Conservation (phyloP, 2,329 filamentous ascomycete genomes). For the Apiospora aurea region DNA sequence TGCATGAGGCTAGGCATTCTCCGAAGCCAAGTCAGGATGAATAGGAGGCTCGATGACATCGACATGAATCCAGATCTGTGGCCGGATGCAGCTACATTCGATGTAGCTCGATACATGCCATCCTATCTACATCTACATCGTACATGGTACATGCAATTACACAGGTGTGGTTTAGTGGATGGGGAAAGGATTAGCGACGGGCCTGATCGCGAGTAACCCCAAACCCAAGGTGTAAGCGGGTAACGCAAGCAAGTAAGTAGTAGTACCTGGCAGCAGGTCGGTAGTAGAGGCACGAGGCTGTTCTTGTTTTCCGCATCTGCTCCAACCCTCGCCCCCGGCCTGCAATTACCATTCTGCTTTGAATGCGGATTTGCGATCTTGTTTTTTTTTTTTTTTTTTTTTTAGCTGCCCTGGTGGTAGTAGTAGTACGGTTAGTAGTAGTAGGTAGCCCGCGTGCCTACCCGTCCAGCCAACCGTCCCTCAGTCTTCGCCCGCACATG, state of each 20-base stretch:
- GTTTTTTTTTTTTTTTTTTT: too few species aligned
- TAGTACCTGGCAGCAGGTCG: background rate
- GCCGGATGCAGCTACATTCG: background rate
- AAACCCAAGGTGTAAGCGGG: constrained; percentile 2
- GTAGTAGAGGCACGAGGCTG: constrained; percentile 4
- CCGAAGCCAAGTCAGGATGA: background rate
- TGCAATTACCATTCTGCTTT: background rate
- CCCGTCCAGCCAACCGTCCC: background rate
- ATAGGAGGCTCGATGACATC: background rate
- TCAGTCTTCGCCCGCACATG: background rate
- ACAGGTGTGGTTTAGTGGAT: background rate
- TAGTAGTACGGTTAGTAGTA: too few species aligned
- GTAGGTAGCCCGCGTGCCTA: background rate
- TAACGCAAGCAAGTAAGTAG: background rate
- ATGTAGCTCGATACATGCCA: background rate
- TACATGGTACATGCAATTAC: background rate
- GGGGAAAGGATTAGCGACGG: constrained; percentile 18
- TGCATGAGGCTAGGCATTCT: background rate
- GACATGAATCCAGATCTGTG: background rate
- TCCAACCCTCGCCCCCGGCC: background rate
- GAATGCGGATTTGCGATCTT: background rate
- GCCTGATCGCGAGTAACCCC: constrained; percentile 19
- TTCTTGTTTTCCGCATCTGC: constrained; percentile 19
- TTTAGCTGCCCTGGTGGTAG: background rate
- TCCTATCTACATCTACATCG: background rate